phyloP scores from a whole-genome alignment of 1,284 basidiomycete genomes.

The Gymnopus androsaceus region DNA sequence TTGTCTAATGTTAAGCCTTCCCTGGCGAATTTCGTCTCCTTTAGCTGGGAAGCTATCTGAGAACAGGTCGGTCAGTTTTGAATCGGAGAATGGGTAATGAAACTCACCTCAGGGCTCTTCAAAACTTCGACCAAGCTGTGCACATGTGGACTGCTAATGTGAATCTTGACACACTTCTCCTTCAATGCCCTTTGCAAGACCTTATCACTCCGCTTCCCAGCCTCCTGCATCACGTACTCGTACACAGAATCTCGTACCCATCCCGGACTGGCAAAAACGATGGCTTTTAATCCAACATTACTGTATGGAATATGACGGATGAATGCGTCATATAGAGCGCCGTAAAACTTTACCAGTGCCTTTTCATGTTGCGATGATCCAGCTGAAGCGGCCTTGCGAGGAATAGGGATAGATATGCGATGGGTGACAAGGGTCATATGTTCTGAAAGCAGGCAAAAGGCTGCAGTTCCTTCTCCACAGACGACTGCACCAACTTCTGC shows the following conservation, averaged over 20 bases:
- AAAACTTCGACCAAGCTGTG: conserved; percentile 95
- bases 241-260: conserved; percentile 92
- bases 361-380: conserved; percentile 86
- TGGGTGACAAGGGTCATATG: conserved; percentile 97
- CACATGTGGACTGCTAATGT: conserved; percentile 92
- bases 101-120: conserved; percentile 83
- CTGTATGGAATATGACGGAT: conserved; percentile 88
- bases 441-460: conserved; percentile 92
- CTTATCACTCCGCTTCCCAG: conserved; percentile 84
- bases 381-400: conserved; percentile 86
- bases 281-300: conserved; percentile 74
- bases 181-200: conserved; percentile 68
- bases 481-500: conserved; percentile 97
- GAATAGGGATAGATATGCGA: conserved; percentile 88
- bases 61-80: conserved; percentile 1
- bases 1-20: conserved; percentile 91
- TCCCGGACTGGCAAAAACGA: conserved; percentile 96
- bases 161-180: conserved; percentile 89
- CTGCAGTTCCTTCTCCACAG: conserved; percentile 93
- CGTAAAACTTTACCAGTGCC: conserved; percentile 81
- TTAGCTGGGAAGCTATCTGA: conserved; percentile 75
- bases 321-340: conserved; percentile 86
- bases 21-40: conserved; percentile 97
- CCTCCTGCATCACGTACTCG: conserved; percentile 85
- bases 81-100: conserved; percentile 4